Conservation (phyloP, 1,139 yeast genomes). For the Candida freyschussii region DNA sequence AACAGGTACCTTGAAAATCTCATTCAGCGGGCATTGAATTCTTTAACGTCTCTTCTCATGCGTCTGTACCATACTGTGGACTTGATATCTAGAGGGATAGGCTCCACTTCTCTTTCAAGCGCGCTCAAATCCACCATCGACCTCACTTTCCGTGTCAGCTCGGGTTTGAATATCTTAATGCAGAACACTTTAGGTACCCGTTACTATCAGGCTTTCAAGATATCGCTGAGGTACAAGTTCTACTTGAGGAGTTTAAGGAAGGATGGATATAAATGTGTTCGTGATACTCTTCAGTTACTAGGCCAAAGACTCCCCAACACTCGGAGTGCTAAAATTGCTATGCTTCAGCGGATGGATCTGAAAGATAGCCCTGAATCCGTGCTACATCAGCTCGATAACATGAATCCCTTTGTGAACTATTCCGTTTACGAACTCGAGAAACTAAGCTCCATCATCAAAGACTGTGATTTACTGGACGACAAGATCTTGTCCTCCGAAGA, state of each 20-base stretch:
- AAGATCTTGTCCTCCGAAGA: slow-evolving; percentile 11
- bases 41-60: slow-evolving; percentile 12
- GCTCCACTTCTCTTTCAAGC: slow-evolving; percentile 1
- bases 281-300: slow-evolving; percentile 21
- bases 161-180: slow-evolving; percentile 17
- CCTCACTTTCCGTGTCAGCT: slow-evolving; percentile 10
- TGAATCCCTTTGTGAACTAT: slow-evolving; percentile 14
- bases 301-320: slow-evolving; percentile 16
- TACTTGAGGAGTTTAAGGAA: slow-evolving; percentile 19
- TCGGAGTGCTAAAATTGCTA: slow-evolving; percentile 12
- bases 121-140: slow-evolving; percentile 6
- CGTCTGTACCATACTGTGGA: slow-evolving; percentile 22
- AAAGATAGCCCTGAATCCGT: slow-evolving; percentile 13
- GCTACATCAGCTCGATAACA: slow-evolving; percentile 15
- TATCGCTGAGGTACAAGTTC: slow-evolving; percentile 21
- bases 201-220: slow-evolving; percentile 23
- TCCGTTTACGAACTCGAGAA: slow-evolving; percentile 8
- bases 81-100: slow-evolving; percentile 16
- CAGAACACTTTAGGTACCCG: slow-evolving; percentile 20
- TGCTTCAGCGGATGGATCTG: slow-evolving; percentile 16
- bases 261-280: slow-evolving; percentile 23
- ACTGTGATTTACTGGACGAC: slow-evolving; percentile 11
- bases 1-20: slow-evolving; percentile 19
- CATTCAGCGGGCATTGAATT: slow-evolving; percentile 13
- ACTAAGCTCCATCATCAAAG: slow-evolving; percentile 2